Evolutionary conservation across 805 yeast species (phyloP), one percentile per base, ranked within the genome.

Genomic region (Lipomyces yamanashiensis): DNA sequence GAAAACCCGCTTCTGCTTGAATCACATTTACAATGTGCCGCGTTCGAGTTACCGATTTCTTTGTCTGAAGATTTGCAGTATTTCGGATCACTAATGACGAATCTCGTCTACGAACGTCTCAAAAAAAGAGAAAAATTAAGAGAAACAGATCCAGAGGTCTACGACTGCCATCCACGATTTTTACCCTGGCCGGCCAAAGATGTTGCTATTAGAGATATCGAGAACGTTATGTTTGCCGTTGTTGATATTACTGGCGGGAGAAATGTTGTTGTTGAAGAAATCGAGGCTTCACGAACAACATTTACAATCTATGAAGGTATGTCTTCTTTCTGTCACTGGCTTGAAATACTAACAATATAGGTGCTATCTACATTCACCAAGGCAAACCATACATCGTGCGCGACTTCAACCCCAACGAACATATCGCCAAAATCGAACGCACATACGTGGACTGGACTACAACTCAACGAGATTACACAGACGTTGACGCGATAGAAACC

Each of bases 371-470:
- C 69, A 83, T 93, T 49, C 98, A 95, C 73, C 98, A 95, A 75
- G 99, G 99, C 7, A 82, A 84, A 66, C 90, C 98, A 0, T 93
- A 92, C 71, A 74, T 95, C 47, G 95, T 95, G 0, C 82, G 88
- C 54, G 96, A 92, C 70, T 88, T 95, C 71, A 88, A 92, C 67
- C 79, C 89, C 0, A 90, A 90, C 45, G 88, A 84, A n/a, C 82
- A 81, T 61, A 89, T 77, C 75, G 98, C 98, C 0, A 88, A 87
- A 63, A 97, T 93, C 5, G 88, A 85, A 70, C 77, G 97, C 57
- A 97, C 92, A 0, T 87, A 88, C 71, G 99, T 95, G 15, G 97
- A 93, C 67, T 95, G 98, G 98, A 82, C 85, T 0, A 95, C 99
- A 0, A 82, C 82, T 53, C 98, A 93, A 73, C 79, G 99, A 61